Evolutionary conservation across 2,329 filamentous ascomycete species (phyloP).

Genomic region (Lecanicillium sp.): DNA sequence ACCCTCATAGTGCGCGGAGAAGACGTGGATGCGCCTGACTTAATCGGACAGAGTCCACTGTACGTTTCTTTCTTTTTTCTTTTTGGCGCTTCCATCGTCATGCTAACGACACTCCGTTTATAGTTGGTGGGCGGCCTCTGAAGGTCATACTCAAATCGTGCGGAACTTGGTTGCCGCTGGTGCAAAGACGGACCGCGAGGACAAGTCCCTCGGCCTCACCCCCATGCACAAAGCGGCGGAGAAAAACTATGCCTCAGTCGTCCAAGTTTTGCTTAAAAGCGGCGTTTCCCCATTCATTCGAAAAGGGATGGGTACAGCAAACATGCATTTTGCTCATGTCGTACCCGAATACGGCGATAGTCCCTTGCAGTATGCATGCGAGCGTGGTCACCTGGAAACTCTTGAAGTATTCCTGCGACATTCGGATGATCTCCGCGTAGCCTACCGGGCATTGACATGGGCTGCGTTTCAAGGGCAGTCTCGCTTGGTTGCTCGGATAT

Average conservation of each 20-base stretch:
- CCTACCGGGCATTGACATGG: constrained; percentile 6
- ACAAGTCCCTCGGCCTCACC: not conserved
- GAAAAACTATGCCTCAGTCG: constrained; percentile 3
- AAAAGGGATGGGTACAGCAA: not conserved
- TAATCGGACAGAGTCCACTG: constrained; percentile 19
- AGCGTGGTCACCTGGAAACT: not conserved
- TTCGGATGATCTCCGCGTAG: not conserved
- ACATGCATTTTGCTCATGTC: not conserved
- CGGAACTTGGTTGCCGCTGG: not conserved
- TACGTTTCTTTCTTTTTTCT: constrained; percentile 1
- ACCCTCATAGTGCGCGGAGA: not conserved
- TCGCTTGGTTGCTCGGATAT: not conserved
- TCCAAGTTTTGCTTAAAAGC: constrained; percentile 18
- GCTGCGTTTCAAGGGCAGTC: constrained; percentile 3
- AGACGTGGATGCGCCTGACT: constrained; percentile 16
- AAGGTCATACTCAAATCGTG: constrained; percentile 16
- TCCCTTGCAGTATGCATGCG: not conserved
- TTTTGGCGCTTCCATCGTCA: rapidly evolving
- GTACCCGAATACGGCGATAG: not conserved
- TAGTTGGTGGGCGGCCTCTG: constrained; percentile 21
- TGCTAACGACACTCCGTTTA: not conserved
- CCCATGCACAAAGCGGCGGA: constrained; percentile 1
- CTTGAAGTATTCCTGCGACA: not conserved
- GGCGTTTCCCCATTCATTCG: constrained; percentile 3
- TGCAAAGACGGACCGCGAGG: not conserved